Evolutionary conservation across 257 asterid species (phyloP).

Genomic region (Voacanga thouarsii): DNA sequence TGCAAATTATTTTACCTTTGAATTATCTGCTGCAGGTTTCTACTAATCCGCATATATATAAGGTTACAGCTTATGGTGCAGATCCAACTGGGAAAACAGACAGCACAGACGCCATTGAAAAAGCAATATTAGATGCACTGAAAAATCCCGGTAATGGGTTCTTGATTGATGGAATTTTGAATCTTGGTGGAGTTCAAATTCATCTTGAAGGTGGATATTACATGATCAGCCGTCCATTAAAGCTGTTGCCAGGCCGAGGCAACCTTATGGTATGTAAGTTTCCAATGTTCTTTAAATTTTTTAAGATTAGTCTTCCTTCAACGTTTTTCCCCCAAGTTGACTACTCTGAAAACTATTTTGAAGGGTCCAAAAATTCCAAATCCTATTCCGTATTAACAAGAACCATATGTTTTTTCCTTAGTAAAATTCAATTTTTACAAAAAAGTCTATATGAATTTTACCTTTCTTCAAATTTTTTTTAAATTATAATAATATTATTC

Average conservation of each 20-base stretch:
- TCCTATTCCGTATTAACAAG: too few relatives aligned
- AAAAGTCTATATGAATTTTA: too few relatives aligned
- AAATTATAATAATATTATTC: too few relatives aligned
- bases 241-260: conserved; percentile 66
- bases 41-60: conserved; percentile 29
- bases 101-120: conserved; percentile 62
- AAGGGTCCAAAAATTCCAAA: too few relatives aligned
- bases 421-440: too few relatives aligned
- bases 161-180: conserved; percentile 49
- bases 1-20: background rate
- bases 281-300: background rate
- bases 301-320: background rate
- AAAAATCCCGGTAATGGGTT: conserved; percentile 49
- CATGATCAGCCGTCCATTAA: conserved; percentile 66
- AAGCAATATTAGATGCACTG: conserved; percentile 65
- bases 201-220: conserved; percentile 87
- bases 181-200: conserved; percentile 82
- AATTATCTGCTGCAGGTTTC: background rate
- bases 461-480: too few relatives aligned
- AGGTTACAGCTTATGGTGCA: conserved; percentile 72
- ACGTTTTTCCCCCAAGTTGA: background rate
- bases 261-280: conserved; percentile 54
- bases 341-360: too few relatives aligned
- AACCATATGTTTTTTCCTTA: too few relatives aligned
- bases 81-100: conserved; percentile 73